A percentile compares a stretch with the other conserved stretches of the same genome.
phyloP scores from a whole-genome alignment of 2,329 filamentous ascomycete species.

The Rhynchosporium graminicola region DNA sequence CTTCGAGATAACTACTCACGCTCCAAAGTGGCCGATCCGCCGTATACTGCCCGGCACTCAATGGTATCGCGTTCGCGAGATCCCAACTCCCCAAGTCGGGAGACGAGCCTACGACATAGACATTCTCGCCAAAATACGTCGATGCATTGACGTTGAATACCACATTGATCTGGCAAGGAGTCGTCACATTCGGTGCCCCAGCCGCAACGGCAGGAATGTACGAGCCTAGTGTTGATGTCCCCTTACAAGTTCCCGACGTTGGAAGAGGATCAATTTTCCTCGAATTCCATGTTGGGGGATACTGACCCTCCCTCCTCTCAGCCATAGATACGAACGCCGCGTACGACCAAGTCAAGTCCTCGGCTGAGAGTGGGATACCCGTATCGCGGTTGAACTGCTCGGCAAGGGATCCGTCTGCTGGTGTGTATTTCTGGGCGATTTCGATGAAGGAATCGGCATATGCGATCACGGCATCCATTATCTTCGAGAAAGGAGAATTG shows the following conservation, averaged over 20 bases:
- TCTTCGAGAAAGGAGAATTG: slow-evolving; percentile 53
- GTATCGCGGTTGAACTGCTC: slow-evolving; percentile 64
- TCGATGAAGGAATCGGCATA: slow-evolving; percentile 62
- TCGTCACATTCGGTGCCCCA: slow-evolving; percentile 40
- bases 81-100: slow-evolving; percentile 49
- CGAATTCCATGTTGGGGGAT: slow-evolving; percentile 58
- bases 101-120: slow-evolving; percentile 48
- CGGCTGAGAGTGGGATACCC: slow-evolving; percentile 59
- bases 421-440: slow-evolving; percentile 52
- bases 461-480: slow-evolving; percentile 57
- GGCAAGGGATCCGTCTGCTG: slow-evolving; percentile 58
- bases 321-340: slow-evolving; percentile 65
- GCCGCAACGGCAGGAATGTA: slow-evolving; percentile 53
- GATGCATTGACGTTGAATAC: slow-evolving; percentile 49
- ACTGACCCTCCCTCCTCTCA: slow-evolving; percentile 54
- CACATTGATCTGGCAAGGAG: slow-evolving; percentile 41
- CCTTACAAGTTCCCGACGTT: slow-evolving; percentile 45
- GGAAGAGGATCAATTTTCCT: slow-evolving; percentile 49
- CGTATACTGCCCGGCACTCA: slow-evolving; percentile 48
- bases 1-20: slow-evolving; percentile 44
- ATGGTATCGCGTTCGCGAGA: slow-evolving; percentile 36
- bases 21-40: slow-evolving; percentile 48
- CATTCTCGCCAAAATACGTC: slow-evolving; percentile 51
- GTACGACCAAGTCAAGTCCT: slow-evolving; percentile 74
- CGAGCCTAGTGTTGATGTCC: slow-evolving; percentile 48